phyloP scores from a whole-genome alignment of 225 moss, liverwort and hornwort species.

The Straminergon stramineum region DNA sequence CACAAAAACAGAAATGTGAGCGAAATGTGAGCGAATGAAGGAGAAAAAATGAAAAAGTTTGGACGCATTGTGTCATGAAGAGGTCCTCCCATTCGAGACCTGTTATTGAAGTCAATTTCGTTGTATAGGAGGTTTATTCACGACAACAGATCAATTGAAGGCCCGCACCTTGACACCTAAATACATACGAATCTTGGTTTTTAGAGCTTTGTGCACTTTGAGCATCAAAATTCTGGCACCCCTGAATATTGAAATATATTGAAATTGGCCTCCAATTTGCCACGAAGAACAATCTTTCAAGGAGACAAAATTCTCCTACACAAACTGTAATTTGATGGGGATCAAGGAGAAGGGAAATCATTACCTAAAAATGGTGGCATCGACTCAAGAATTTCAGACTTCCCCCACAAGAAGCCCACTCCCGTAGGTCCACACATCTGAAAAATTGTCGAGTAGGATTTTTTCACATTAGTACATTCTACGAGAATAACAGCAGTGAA shows the following conservation, averaged over 20 bases:
- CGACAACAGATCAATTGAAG: not conserved
- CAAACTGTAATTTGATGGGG: not conserved
- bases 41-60: not conserved
- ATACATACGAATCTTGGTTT: not conserved
- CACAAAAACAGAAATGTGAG: not conserved
- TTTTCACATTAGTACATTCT: not conserved
- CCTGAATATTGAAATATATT: no score
- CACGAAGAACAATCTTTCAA: not conserved
- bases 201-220: not conserved
- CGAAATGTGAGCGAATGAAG: not conserved
- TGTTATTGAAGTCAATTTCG: not conserved
- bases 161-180: not conserved
- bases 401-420: conserved; percentile 72
- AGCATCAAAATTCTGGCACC: not conserved
- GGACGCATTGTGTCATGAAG: not conserved
- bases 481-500: not conserved
- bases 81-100: not conserved
- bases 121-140: not conserved
- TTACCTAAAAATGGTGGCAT: conserved; percentile 92
- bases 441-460: not conserved
- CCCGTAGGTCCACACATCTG: conserved; percentile 98
- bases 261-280: no score
- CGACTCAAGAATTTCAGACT: conserved; percentile 45
- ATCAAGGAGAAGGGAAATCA: not conserved
- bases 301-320: not conserved